These are phyloP conservation scores for Cryphonectria japonica DNA, from an alignment of 2,329 filamentous ascomycete species.

Conservation along the genomic window DNA sequence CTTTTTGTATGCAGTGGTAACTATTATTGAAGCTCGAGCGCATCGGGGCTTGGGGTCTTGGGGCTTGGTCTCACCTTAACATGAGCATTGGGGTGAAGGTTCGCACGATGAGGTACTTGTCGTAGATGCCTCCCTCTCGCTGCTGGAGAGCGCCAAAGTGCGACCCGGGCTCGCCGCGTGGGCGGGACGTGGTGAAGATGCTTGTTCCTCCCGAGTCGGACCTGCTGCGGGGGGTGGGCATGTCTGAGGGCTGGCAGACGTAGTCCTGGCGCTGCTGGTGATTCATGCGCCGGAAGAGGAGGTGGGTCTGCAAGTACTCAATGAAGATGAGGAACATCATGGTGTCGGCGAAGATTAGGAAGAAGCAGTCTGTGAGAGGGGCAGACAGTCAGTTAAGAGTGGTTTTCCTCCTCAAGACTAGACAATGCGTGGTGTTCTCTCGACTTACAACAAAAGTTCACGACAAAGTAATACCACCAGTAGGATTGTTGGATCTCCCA, in stretches of 20 bases:
- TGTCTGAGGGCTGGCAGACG: constrained; percentile 5
- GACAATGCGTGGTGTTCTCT: neutral
- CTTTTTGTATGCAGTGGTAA: neutral
- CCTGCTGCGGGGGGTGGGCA: neutral
- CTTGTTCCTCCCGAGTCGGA: constrained; percentile 1
- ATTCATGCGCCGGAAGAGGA: constrained; percentile 22
- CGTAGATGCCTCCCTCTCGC: constrained; percentile 24
- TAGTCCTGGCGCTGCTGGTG: constrained; percentile 12
- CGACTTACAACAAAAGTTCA: constrained; percentile 24
- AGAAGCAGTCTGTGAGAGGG: constrained; percentile 8
- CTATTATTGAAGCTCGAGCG: no score
- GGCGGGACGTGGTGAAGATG: neutral
- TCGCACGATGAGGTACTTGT: constrained; percentile 27
- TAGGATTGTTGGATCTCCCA: constrained; percentile 14
- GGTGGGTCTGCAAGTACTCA: constrained; percentile 25
- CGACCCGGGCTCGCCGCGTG: neutral
- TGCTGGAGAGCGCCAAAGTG: constrained; percentile 27
- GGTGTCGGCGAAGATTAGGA: constrained; percentile 9
- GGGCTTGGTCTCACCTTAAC: constrained; percentile 9
- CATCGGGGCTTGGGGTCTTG: neutral
- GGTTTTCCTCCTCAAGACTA: neutral
- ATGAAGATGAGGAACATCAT: constrained; percentile 25
- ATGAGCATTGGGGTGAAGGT: constrained; percentile 15
- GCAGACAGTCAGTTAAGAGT: neutral
- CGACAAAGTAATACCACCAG: constrained; percentile 16